Evolutionary conservation across 139 green algal species (phyloP).

Genomic region (Haematococcus lacustris): DNA sequence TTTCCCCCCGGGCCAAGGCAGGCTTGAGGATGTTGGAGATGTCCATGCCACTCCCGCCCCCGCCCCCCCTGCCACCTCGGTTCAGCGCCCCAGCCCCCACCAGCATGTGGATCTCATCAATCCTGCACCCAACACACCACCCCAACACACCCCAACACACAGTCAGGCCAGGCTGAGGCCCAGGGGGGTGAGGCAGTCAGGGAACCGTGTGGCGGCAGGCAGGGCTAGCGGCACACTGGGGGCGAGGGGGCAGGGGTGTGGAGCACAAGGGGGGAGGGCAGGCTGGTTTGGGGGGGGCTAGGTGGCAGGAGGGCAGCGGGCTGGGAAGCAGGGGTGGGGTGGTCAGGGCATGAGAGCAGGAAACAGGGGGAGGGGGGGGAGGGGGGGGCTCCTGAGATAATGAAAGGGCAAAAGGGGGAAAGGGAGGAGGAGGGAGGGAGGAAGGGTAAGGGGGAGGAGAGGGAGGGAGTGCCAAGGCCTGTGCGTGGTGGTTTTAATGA

Average conservation of each 20-base stretch:
- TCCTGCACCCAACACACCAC: constrained; percentile 44
- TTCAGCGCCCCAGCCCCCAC: constrained; percentile 95
- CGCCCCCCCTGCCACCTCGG: constrained; percentile 64
- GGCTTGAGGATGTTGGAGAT: constrained; percentile 99
- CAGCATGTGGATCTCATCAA: constrained; percentile 94
- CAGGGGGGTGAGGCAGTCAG: not conserved
- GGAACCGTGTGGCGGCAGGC: not conserved
- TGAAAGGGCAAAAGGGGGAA: not conserved
- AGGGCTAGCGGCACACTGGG: not conserved
- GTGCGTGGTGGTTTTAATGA: no score
- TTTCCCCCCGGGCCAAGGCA: constrained; percentile 93
- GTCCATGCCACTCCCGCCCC: constrained; percentile 96
- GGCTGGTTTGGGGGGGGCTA: no score
- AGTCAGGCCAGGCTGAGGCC: not conserved
- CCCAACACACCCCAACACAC: not conserved
- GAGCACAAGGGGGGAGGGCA: no score
- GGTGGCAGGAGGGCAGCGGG: no score
- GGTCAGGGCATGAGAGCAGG: no score
- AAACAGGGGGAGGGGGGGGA: no score
- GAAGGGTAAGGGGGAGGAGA: no score
- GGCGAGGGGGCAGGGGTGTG: no score
- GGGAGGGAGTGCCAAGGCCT: no score
- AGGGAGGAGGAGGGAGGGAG: no score
- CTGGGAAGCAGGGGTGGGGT: no score
- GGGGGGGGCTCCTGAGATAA: not conserved